phyloP scores from a whole-genome alignment of 305 asterid species.

The Solanum hybrid region DNA sequence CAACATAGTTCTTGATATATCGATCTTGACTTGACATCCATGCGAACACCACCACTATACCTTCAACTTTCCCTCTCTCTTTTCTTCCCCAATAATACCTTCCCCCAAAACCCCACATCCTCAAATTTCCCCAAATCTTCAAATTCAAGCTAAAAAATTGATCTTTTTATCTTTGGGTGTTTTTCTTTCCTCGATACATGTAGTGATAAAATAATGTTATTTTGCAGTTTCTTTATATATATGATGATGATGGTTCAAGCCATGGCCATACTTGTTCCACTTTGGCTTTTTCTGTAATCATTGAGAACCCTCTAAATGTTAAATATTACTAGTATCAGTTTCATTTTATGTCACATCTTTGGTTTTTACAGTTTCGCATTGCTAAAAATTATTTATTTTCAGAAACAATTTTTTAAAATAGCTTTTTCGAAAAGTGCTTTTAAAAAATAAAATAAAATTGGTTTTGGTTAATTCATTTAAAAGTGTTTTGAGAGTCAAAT shows the following conservation, averaged over 20 bases:
- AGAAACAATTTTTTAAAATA: too few species aligned
- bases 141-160: neutral
- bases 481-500: too few species aligned
- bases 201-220: neutral
- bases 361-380: too few species aligned
- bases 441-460: too few species aligned
- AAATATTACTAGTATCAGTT: neutral
- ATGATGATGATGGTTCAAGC: neutral
- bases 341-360: neutral
- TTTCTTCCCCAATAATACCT: conserved; percentile 76
- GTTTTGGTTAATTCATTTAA: too few species aligned
- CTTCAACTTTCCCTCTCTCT: conserved; percentile 58
- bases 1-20: conserved; percentile 60
- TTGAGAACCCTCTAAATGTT: neutral
- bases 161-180: neutral
- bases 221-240: neutral
- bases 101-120: conserved; percentile 94
- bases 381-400: too few species aligned
- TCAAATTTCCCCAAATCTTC: neutral
- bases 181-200: neutral
- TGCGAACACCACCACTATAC: conserved; percentile 76
- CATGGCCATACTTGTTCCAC: neutral
- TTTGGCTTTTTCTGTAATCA: neutral
- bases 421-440: too few species aligned
- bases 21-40: conserved; percentile 88